Evolutionary conservation across 257 asterid species (phyloP).

Genomic region (Gentiana macrophylla): DNA sequence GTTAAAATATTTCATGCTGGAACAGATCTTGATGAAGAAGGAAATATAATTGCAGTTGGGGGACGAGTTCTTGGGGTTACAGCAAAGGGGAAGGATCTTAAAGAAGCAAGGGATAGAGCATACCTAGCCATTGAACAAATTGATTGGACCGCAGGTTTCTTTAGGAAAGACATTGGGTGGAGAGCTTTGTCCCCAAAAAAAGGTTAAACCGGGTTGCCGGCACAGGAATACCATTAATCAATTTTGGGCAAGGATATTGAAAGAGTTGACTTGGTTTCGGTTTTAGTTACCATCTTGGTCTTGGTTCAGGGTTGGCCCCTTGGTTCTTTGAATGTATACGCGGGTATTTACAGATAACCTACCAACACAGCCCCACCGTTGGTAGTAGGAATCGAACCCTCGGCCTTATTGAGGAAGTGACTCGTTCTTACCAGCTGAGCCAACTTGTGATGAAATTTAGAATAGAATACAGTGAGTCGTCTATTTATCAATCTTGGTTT

Average conservation of each 20-base stretch:
- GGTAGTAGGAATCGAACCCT: too few relatives aligned
- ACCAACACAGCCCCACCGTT: too few relatives aligned
- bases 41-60: slow-evolving; percentile 67
- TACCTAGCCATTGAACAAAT: slow-evolving; percentile 66
- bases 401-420: too few relatives aligned
- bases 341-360: too few relatives aligned
- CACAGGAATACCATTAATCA: neutral
- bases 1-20: slow-evolving; percentile 87
- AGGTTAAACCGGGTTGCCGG: slow-evolving; percentile 1
- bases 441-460: too few relatives aligned
- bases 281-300: too few relatives aligned
- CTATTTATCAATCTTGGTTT: too few relatives aligned
- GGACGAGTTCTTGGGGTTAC: slow-evolving; percentile 95
- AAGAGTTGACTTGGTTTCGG: neutral
- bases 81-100: slow-evolving; percentile 63
- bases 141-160: slow-evolving; percentile 68
- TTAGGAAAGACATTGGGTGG: slow-evolving; percentile 86
- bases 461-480: too few relatives aligned
- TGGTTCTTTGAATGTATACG: too few relatives aligned
- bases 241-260: neutral
- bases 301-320: too few relatives aligned
- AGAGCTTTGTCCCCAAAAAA: slow-evolving; percentile 41
- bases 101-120: slow-evolving; percentile 74
- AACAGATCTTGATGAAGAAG: slow-evolving; percentile 48
- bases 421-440: too few relatives aligned